These are phyloP conservation scores for Mimosa bimucronata DNA, from an alignment of 306 rosid genomes.

Conservation along the genomic window DNA sequence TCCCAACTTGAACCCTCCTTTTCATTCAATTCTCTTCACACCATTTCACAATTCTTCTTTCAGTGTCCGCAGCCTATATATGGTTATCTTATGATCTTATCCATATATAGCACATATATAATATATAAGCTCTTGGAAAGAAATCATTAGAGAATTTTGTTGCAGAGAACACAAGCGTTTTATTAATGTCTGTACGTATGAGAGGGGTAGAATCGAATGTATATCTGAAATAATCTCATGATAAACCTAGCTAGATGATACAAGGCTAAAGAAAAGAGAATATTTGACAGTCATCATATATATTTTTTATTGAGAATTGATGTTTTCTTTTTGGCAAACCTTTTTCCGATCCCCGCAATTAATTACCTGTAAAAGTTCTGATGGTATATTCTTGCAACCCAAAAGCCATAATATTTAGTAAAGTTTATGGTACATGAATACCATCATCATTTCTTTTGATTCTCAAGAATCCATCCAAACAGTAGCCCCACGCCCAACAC, in stretches of 20 bases:
- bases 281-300: background rate
- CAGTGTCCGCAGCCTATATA: background rate
- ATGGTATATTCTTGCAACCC: conserved; percentile 16
- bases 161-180: background rate
- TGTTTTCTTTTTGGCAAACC: conserved; percentile 3
- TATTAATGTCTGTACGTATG: background rate
- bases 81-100: background rate
- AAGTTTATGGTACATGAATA: conserved; percentile 3
- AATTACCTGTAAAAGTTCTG: conserved; percentile 19
- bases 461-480: conserved; percentile 1
- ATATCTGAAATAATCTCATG: background rate
- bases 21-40: conserved; percentile 28
- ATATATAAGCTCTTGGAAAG: background rate
- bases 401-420: conserved; percentile 13
- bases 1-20: conserved; percentile 48
- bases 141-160: background rate
- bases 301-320: conserved; percentile 23
- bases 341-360: conserved; percentile 3
- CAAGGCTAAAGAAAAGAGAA: background rate
- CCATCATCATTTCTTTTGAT: background rate
- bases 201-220: background rate
- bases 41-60: background rate
- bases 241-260: background rate
- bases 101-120: background rate
- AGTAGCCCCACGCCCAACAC: background rate